Base-by-base conservation (phyloP, 305 asterid genomes). In the Striga hermonthica region DNA sequence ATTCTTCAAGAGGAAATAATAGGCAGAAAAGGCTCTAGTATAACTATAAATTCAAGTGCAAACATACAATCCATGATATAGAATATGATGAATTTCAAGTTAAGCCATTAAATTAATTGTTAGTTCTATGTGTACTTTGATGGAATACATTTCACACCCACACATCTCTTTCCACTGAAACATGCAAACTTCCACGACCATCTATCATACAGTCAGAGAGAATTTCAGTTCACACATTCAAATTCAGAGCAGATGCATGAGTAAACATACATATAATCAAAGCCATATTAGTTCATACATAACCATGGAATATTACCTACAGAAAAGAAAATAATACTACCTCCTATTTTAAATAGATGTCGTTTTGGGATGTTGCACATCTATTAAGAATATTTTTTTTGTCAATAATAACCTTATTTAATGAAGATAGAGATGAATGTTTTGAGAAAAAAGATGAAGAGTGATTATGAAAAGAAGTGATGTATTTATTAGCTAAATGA, bases 141-240 rank as follows among this genome's bases (percentile, higher is more conserved):
- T 45, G 44, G 9, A 53, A 37, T 22, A 44, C 31, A 52, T 58
- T 65, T 61, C 44, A 47, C 61, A 50, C 14, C 54, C 54, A 15
- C 37, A 15, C n/a, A 71, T 60, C 16, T 58, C 40, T 59, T 60
- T 43, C 54, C 13, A 62, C 54, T 16, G 35, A 36, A 31, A 64
- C 41, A 45, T 68, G 62, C 35, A 58, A 34, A 64, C 55, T 60
- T 62, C 31, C 31, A 22, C 31, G 31, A 22, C 31, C 7, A 56
- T 75, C 31, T 43, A 71, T 8, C 62, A 64, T 45, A 43, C 48
- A 14, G 54, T 7, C 59, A 41, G 60, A 28, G 13, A 60, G 31
- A 9, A 34, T 48, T 60, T 38, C 36, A 68, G n/a, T 55, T 53
- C 60, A 57, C 16, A 3, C 45, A 62, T 36, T 16, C 59, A 37